Evolutionary conservation across 139 green algal species (phyloP).

Genomic region (Prasinococcaceae sp.): DNA sequence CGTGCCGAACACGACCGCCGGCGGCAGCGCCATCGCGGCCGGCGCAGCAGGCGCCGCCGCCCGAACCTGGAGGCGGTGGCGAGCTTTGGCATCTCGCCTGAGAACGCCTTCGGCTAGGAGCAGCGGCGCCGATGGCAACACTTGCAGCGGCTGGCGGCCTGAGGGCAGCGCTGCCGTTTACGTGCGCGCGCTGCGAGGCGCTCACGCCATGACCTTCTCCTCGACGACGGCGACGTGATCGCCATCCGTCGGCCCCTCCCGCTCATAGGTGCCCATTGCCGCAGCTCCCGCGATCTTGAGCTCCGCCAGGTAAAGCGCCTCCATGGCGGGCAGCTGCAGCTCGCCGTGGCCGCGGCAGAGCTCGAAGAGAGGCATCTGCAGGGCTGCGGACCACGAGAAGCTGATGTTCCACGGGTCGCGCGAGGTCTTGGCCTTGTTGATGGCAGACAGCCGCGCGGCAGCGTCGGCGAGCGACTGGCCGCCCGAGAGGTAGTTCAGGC

Average conservation of each 20-base stretch:
- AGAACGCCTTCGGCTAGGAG: too few relatives aligned
- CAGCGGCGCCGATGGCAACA: too few relatives aligned
- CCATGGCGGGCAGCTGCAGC: slow-evolving; percentile 24
- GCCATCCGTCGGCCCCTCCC: too few relatives aligned
- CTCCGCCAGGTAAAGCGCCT: slow-evolving; percentile 28
- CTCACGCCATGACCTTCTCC: too few relatives aligned
- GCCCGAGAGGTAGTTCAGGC: slow-evolving; percentile 34
- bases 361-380: slow-evolving; percentile 36
- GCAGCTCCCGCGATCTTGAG: slow-evolving; percentile 29
- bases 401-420: slow-evolving; percentile 28
- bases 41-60: too few relatives aligned
- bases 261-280: slow-evolving; percentile 20
- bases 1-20: slow-evolving; percentile 60
- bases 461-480: slow-evolving; percentile 35
- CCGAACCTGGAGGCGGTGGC: too few relatives aligned
- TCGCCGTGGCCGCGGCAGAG: slow-evolving; percentile 23
- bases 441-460: slow-evolving; percentile 21
- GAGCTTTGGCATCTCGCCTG: too few relatives aligned
- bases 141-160: too few relatives aligned
- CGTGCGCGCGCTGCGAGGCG: too few relatives aligned
- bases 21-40: too few relatives aligned
- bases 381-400: slow-evolving; percentile 32
- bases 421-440: slow-evolving; percentile 23
- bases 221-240: too few relatives aligned
- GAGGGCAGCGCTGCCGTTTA: too few relatives aligned